phyloP scores from a whole-genome alignment of 1,284 basidiomycete genomes.

The Exobasidium rhododendri region DNA sequence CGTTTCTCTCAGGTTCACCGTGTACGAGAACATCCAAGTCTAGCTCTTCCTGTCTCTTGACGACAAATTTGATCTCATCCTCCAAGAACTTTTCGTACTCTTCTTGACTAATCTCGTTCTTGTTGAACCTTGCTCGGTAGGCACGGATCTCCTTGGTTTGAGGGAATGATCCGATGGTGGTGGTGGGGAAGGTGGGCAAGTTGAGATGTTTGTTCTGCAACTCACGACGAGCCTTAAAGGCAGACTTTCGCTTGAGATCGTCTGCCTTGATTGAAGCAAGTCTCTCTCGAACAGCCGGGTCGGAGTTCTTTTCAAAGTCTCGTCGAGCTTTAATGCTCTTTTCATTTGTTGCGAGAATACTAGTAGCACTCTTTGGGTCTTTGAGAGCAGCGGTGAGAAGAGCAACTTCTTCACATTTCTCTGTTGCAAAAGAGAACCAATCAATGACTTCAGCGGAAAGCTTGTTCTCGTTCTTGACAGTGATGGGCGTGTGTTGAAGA shows the following conservation, averaged over 20 bases:
- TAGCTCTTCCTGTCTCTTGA: constrained; percentile 92
- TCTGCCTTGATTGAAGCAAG: constrained; percentile 86
- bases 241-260: constrained; percentile 82
- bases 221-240: constrained; percentile 82
- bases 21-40: constrained; percentile 97
- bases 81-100: constrained; percentile 98
- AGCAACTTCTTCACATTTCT: constrained; percentile 91
- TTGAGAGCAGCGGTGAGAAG: constrained; percentile 65
- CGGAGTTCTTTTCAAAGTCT: constrained; percentile 89
- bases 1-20: constrained; percentile 97
- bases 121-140: constrained; percentile 63
- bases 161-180: constrained; percentile 93
- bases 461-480: constrained; percentile 87
- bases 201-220: constrained; percentile 84
- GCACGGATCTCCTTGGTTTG: constrained; percentile 90
- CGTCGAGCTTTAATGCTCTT: constrained; percentile 90
- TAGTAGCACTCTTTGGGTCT: constrained; percentile 36
- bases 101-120: constrained; percentile 80
- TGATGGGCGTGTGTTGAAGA: constrained; percentile 96
- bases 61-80: constrained; percentile 92
- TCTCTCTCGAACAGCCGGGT: constrained; percentile 92
- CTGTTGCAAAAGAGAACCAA: constrained; percentile 98
- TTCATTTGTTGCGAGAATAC: constrained; percentile 64
- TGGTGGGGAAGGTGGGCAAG: constrained; percentile 96
- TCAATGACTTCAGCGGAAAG: constrained; percentile 85